Base-by-base conservation (phyloP, 2,329 filamentous ascomycete species). In the Cyphellophora attinorum region DNA sequence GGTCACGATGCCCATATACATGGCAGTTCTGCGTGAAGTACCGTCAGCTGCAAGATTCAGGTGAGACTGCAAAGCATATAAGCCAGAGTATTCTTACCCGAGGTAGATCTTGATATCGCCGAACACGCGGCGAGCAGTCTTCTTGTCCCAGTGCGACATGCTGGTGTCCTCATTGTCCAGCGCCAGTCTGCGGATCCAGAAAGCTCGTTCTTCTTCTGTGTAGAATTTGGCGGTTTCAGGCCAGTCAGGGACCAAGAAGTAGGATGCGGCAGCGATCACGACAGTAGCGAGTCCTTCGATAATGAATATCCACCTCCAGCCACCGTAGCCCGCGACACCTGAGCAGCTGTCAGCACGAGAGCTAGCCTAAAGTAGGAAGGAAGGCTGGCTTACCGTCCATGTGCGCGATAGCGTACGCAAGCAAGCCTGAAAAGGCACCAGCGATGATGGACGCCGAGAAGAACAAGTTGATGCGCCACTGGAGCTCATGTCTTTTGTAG, bases 341-440 rank as follows among this genome's bases (percentile, higher is more conserved):
- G 12, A 47, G 21, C n/a, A n/a, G n/a, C n/a, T n/a, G n/a, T n/a
- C n/a, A n/a, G n/a, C n/a, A n/a, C n/a, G n/a, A n/a, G n/a, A n/a
- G n/a, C n/a, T n/a, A n/a, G n/a, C n/a, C n/a, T n/a, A n/a, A 32
- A 32, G 19, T 19, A 23, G 11, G 12, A 18, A 13, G 28, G 19
- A 14, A 33, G 27, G 11, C 5, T 5, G 11, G 27, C 21, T 5
- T 67, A n/a, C n/a, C 68, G 31, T 67, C 60, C 64, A 72, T 69
- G 50, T 65, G 61, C 49, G 60, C 61, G 25, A 72, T 70, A 2
- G 53, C 67, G 41, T 59, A 70, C 2, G 70, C 70, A 0, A 73
- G 51, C 12, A 73, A 51, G 1, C 70, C 69, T 23, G 57, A 57
- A 36, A 61, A 50, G 18, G 60, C 59, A 18, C 60, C 60, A 11